A percentile compares a stretch with the other conserved stretches of the same genome.
Conservation (phyloP, 1,284 basidiomycete genomes). For the Austroboletus niveus region DNA sequence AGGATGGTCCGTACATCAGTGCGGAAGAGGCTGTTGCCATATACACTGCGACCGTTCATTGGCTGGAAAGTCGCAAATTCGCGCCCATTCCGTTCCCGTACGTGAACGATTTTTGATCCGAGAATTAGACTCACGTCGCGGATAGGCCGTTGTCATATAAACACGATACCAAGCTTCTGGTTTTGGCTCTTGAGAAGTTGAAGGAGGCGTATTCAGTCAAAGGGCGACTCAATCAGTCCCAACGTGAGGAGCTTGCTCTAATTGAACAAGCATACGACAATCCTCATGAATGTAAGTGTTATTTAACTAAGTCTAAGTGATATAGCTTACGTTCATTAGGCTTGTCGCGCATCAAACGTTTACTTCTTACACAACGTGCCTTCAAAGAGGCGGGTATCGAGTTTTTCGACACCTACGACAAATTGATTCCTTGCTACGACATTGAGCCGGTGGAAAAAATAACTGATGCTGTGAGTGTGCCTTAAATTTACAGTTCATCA, state of each 20-base stretch:
- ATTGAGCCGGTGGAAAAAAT: constrained; percentile 99
- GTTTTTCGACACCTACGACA: constrained; percentile 95
- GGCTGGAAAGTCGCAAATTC: constrained; percentile 95
- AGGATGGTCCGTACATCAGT: constrained; percentile 96
- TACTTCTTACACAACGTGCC: constrained; percentile 91
- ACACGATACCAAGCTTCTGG: constrained; percentile 95
- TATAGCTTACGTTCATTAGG: constrained; percentile 39
- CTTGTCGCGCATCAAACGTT: constrained; percentile 93
- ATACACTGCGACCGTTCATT: constrained; percentile 96
- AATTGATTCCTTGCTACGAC: constrained; percentile 96
- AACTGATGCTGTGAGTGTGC: constrained; percentile 77
- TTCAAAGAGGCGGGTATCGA: constrained; percentile 98
- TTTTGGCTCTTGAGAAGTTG: constrained; percentile 92
- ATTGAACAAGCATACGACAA: constrained; percentile 98
- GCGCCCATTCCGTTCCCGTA: constrained; percentile 96
- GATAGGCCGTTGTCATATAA: constrained; percentile 91
- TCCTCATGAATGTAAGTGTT: constrained; percentile 75
- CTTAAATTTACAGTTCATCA: neutral
- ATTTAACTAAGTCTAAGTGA: neutral
- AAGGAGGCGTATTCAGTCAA: constrained; percentile 99
- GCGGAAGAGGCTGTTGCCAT: constrained; percentile 97
- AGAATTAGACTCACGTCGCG: constrained; percentile 4
- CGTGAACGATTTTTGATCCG: constrained; percentile 25
- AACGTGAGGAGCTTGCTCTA: constrained; percentile 92
- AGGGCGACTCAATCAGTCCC: constrained; percentile 92